Base-by-base conservation (phyloP, 176 grass and related monocot species). In the Oryza coarctata region DNA sequence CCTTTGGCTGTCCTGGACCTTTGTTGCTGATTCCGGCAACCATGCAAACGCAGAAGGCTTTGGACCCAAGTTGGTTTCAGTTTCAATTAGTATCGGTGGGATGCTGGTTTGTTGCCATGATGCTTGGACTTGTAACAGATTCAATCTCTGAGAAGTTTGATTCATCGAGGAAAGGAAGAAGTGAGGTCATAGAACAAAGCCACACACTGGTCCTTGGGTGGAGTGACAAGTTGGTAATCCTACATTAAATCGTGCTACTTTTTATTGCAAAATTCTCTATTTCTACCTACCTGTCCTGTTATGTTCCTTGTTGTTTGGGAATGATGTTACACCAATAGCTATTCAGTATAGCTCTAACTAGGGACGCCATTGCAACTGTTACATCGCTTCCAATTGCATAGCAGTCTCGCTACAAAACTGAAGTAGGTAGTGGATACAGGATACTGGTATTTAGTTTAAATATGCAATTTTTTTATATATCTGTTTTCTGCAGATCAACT, bases 91-190 rank as follows among this genome's bases (percentile, higher is more conserved):
- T 75, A 84, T 94, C 50, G 92, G 92, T 78, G 92, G 92, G 60
- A 91, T 94, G 92, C 47, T 94, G 81, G 75, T 91, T 84, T 94
- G n/a, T 94, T 47, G 92, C 92, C 29, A 94, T 94, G 92, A 94
- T 94, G 92, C 92, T 94, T 91, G 92, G 92, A 25, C 88, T 94
- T 65, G 84, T 94, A 43, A 91, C 88, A 30, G 92, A 91, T 86
- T 85, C 92, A 5, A 94, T 94, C 14, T 94, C 92, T 25, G 92
- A 94, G 76, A 94, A 94, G 75, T 94, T 94, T 82, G 92, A 94
- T 80, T 94, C 92, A 64, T 67, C 91, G 86, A 94, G 92, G 86
- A 94, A 94, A 73, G 92, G 92, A 77, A 86, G 83, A 80, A 94
- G 92, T 40, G 88, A 91, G 79, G 92, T 94, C 65, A 88, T 91